A percentile compares a stretch with the other conserved stretches of the same genome.
phyloP scores from a whole-genome alignment of 1,284 basidiomycete genomes.

The Termitomyces sp. region DNA sequence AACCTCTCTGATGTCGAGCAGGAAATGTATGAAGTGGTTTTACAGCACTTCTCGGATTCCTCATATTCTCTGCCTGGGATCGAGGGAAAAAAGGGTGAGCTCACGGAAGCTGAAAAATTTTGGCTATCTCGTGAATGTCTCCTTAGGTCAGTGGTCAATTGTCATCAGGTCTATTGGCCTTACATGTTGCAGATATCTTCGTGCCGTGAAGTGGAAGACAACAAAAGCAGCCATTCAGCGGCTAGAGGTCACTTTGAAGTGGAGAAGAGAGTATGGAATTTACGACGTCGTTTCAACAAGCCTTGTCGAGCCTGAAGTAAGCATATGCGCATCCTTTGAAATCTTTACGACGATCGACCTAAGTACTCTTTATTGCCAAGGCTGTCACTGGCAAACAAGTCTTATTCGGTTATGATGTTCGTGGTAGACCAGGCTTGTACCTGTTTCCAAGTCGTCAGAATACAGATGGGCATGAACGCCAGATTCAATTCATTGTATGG shows the following conservation, averaged over 20 bases:
- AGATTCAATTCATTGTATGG: conserved; percentile 76
- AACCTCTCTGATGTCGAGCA: conserved; percentile 43
- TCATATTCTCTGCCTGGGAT: conserved; percentile 48
- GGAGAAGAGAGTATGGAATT: conserved; percentile 70
- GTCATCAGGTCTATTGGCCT: background rate
- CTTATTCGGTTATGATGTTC: conserved; percentile 70
- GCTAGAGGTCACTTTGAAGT: conserved; percentile 63
- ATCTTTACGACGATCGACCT: conserved; percentile 6
- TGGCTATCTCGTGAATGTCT: conserved; percentile 75
- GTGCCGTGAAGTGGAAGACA: conserved; percentile 66
- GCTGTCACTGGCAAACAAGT: conserved; percentile 71
- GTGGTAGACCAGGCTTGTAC: conserved; percentile 68
- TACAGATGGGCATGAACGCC: conserved; percentile 67
- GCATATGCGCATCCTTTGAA: conserved; percentile 12
- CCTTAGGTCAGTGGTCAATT: conserved; percentile 40
- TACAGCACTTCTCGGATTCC: conserved; percentile 50
- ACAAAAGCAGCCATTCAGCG: conserved; percentile 50
- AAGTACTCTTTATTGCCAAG: conserved; percentile 25
- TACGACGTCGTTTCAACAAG: conserved; percentile 53
- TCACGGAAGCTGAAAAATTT: conserved; percentile 65
- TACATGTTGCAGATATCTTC: conserved; percentile 45
- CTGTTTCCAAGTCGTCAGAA: conserved; percentile 83
- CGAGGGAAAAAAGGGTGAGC: conserved; percentile 42
- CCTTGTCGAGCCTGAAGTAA: conserved; percentile 66
- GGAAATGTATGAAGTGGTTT: conserved; percentile 48